Evolutionary conservation across 371 early-diverging fungal species (phyloP).

Genomic region (Sporodiniella umbellata): DNA sequence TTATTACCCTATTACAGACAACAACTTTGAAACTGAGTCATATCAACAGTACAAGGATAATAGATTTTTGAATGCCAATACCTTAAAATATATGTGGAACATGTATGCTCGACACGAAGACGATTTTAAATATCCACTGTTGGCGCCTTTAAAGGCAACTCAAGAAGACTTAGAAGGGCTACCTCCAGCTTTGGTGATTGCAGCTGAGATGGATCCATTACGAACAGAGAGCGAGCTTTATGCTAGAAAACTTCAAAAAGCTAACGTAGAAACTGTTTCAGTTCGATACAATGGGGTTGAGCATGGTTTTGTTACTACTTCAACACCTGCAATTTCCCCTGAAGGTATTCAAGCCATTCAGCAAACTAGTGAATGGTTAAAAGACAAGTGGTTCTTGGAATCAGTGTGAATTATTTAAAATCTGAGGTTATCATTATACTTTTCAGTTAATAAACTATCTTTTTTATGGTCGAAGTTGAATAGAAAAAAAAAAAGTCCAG

Average conservation of each 20-base stretch:
- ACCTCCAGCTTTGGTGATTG: conserved; percentile 31
- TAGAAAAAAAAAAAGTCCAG: too few species aligned
- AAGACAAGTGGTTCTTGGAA: conserved; percentile 11
- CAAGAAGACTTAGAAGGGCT: conserved; percentile 25
- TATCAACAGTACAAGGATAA: too few species aligned
- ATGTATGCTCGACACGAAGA: too few species aligned
- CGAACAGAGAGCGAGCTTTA: conserved; percentile 37
- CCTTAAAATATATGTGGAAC: too few species aligned
- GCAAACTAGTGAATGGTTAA: conserved; percentile 17
- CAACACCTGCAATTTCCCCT: conserved; percentile 4
- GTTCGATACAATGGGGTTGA: conserved; percentile 17
- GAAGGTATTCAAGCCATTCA: conserved; percentile 18
- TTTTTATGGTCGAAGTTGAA: too few species aligned
- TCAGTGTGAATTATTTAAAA: too few species aligned
- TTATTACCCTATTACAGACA: conserved; percentile 21
- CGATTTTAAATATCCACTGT: background rate
- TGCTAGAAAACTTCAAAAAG: conserved; percentile 17
- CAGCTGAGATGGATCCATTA: conserved; percentile 35
- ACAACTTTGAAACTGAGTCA: too few species aligned
- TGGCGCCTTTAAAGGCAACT: conserved; percentile 5
- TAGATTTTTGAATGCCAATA: too few species aligned
- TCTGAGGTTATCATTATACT: too few species aligned
- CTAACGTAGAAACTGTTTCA: conserved; percentile 23
- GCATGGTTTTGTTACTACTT: conserved; percentile 23
- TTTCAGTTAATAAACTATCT: too few species aligned